These are phyloP conservation scores for Jatropha curcas DNA, from an alignment of 345 rosid species.

Conservation along the genomic window DNA sequence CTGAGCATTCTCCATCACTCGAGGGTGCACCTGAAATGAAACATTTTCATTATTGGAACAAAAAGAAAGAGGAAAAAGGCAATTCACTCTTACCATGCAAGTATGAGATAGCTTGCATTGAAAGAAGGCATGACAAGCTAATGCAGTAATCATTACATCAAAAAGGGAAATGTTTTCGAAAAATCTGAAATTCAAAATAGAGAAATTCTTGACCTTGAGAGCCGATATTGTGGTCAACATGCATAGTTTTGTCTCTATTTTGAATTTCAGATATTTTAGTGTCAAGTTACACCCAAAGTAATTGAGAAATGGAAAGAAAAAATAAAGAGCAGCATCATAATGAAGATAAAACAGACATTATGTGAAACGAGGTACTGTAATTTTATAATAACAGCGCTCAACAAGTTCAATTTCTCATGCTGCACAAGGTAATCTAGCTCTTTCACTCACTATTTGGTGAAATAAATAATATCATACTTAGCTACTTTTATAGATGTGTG, in stretches of 20 bases:
- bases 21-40: constrained; percentile 52
- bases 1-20: constrained; percentile 43
- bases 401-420: not conserved
- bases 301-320: not conserved
- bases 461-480: too few species aligned
- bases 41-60: not conserved
- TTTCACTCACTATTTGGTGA: not conserved
- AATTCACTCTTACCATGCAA: not conserved
- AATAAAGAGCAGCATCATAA: not conserved
- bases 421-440: not conserved
- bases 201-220: too few species aligned
- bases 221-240: too few species aligned
- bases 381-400: not conserved
- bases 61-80: not conserved
- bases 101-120: not conserved
- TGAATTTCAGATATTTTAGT: not conserved
- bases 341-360: not conserved
- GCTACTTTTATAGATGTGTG: not conserved
- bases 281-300: not conserved
- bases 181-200: too few species aligned
- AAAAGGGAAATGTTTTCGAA: not conserved
- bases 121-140: not conserved
- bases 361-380: not conserved
- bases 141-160: too few species aligned
- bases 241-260: too few species aligned